Conservation (phyloP, 2,329 filamentous ascomycete genomes). For the Penicillium vulpinum region DNA sequence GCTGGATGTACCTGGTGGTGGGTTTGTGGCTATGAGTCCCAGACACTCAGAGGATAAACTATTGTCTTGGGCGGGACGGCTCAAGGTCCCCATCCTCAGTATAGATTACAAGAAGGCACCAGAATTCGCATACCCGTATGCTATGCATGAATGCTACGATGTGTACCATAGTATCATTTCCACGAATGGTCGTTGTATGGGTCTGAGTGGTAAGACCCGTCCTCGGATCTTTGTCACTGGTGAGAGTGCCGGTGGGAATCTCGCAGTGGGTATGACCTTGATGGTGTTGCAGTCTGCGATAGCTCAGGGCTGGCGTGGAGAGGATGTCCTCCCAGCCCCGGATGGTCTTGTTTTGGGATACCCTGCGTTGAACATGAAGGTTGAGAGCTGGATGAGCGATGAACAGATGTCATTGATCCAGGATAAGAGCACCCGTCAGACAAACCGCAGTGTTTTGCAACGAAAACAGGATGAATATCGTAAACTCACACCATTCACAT, state of each 20-base stretch:
- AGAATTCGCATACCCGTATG: slow-evolving; percentile 81
- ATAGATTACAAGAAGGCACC: slow-evolving; percentile 88
- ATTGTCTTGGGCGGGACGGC: slow-evolving; percentile 85
- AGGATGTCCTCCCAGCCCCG: slow-evolving; percentile 67
- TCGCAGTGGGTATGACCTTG: slow-evolving; percentile 76
- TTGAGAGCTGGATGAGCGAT: slow-evolving; percentile 98
- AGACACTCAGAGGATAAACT: slow-evolving; percentile 91
- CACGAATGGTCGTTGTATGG: slow-evolving; percentile 72
- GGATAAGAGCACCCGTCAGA: slow-evolving; percentile 74
- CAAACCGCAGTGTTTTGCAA: slow-evolving; percentile 74
- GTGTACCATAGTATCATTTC: slow-evolving; percentile 74
- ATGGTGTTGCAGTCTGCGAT: slow-evolving; percentile 82
- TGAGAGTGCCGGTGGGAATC: slow-evolving; percentile 79
- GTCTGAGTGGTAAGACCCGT: slow-evolving; percentile 64
- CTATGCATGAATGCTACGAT: slow-evolving; percentile 83
- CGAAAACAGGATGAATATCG: slow-evolving; percentile 89
- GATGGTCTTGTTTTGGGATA: slow-evolving; percentile 85
- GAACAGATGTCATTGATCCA: slow-evolving; percentile 95
- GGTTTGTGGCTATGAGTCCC: slow-evolving; percentile 97
- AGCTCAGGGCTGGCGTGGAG: slow-evolving; percentile 57
- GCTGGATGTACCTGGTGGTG: slow-evolving; percentile 88
- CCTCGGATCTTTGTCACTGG: slow-evolving; percentile 73
- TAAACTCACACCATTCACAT: slow-evolving; percentile 70
- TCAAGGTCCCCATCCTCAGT: slow-evolving; percentile 83
- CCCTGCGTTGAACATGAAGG: slow-evolving; percentile 92